Evolutionary conservation across 2,329 filamentous ascomycete species (phyloP), one percentile per base, ranked within the genome.

Genomic region (Colletotrichum endophyticum): DNA sequence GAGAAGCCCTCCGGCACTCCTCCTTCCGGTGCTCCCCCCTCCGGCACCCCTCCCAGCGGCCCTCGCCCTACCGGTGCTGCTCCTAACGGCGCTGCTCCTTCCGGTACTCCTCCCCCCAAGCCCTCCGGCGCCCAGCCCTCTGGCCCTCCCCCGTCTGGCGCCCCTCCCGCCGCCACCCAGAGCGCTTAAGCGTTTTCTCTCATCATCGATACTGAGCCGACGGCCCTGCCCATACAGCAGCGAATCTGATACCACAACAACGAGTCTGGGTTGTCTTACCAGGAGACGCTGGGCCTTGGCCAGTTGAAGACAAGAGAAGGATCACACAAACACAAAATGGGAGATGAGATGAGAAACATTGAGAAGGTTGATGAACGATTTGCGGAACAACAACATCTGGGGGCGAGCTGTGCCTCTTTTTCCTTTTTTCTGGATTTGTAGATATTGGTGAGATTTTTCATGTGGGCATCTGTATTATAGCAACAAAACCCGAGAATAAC

Each of bases 401-500:
- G 19, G 44, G 44, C 44, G 44, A 53, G 44, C 44, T 53, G n/a
- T 53, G 44, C 44, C 44, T 53, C n/a, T 25, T 53, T 53, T 22
- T 53, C 44, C 44, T 53, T 53, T 53, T 53, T 63, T 44, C 66
- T 73, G 62, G 36, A 66, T 73, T 64, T 63, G 71, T 63, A 70
- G 66, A 70, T 70, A 70, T 70, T 61, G 66, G 56, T 61, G 66
- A 61, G 56, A 61, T 61, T 59, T 44, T 15, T 53, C 44, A 22
- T 53, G 44, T 68, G 66, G 66, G 57, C 56, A 62, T 70, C 28
- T 63, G 66, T 63, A 63, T 56, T 25, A 64, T 44, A 68, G 28
- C 53, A 68, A 68, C 61, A 62, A 57, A 73, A 68, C n/a, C 71
- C 36, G 71, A 70, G 71, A 62, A 73, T 70, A 56, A 73, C 66